Evolutionary conservation across 225 moss, liverwort and hornwort species (phyloP).

Genomic region (Anthoceros angustus): DNA sequence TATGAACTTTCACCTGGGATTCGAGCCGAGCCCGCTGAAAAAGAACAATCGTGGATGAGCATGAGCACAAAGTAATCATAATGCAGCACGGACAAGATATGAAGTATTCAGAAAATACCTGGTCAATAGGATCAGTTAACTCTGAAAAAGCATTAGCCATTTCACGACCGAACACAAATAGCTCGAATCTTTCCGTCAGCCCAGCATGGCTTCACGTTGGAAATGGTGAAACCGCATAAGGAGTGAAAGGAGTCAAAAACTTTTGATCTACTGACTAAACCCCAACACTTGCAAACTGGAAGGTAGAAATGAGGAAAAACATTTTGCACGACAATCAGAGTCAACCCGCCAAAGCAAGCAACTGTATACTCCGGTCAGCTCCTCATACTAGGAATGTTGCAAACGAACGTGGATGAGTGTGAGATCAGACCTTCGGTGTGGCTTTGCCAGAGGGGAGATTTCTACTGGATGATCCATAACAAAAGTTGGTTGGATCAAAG

Average conservation of each 20-base stretch:
- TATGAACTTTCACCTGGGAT: constrained; percentile 57
- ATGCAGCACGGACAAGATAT: no score
- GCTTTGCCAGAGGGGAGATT: constrained; percentile 87
- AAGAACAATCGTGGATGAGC: neutral
- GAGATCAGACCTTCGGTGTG: constrained; percentile 60
- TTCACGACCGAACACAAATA: constrained; percentile 87
- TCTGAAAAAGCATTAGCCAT: constrained; percentile 99
- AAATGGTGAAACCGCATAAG: neutral
- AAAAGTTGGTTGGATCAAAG: constrained; percentile 85
- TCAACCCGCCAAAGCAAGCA: neutral
- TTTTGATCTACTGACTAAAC: constrained; percentile 1
- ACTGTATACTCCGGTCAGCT: neutral
- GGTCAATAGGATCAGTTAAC: constrained; percentile 87
- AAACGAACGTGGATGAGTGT: neutral
- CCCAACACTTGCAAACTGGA: neutral
- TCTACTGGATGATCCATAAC: constrained; percentile 96
- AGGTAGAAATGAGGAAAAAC: neutral
- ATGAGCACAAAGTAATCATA: neutral
- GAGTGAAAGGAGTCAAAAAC: neutral
- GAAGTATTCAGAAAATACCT: constrained; percentile 23
- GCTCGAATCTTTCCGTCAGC: constrained; percentile 85
- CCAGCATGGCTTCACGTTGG: constrained; percentile 51
- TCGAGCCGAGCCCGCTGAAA: constrained; percentile 70
- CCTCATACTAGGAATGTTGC: no score
- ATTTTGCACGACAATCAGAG: neutral